Evolutionary conservation across 2,329 filamentous ascomycete genomes (phyloP).

Genomic region (Domatiomyces globalis): DNA sequence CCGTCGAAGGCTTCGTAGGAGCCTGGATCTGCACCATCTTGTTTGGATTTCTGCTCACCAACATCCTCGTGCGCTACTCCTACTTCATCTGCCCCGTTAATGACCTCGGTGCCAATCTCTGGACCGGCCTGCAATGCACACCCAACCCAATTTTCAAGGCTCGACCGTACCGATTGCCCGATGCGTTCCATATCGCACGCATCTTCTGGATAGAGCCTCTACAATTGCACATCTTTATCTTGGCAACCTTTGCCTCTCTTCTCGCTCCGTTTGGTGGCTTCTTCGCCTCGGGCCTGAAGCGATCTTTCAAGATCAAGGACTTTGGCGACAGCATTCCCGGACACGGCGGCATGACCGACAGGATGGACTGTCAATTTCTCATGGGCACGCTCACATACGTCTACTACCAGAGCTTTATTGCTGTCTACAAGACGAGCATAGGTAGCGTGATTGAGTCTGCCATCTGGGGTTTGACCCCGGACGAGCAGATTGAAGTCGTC

Average conservation of each 20-base stretch:
- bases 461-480: slow-evolving; percentile 71
- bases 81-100: slow-evolving; percentile 99
- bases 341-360: slow-evolving; percentile 93
- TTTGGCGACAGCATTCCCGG: slow-evolving; percentile 97
- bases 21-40: slow-evolving; percentile 92
- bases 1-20: slow-evolving; percentile 88
- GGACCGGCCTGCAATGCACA: slow-evolving; percentile 76
- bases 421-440: slow-evolving; percentile 68
- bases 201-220: slow-evolving; percentile 71
- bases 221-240: slow-evolving; percentile 79
- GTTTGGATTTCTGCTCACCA: slow-evolving; percentile 68
- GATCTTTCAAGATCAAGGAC: slow-evolving; percentile 99
- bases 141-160: slow-evolving; percentile 84
- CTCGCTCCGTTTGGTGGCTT: slow-evolving; percentile 97
- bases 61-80: slow-evolving; percentile 74
- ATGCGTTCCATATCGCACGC: slow-evolving; percentile 56
- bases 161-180: slow-evolving; percentile 57
- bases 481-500: slow-evolving; percentile 76
- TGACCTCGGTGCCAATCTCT: slow-evolving; percentile 84
- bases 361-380: slow-evolving; percentile 99
- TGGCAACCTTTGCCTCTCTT: slow-evolving; percentile 86
- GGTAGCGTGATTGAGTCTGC: slow-evolving; percentile 81
- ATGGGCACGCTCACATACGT: slow-evolving; percentile 98
- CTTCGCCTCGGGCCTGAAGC: slow-evolving; percentile 94
- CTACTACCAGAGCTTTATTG: slow-evolving; percentile 97